Conservation (phyloP, 208 protist species). For the Spongospora subterranea region DNA sequence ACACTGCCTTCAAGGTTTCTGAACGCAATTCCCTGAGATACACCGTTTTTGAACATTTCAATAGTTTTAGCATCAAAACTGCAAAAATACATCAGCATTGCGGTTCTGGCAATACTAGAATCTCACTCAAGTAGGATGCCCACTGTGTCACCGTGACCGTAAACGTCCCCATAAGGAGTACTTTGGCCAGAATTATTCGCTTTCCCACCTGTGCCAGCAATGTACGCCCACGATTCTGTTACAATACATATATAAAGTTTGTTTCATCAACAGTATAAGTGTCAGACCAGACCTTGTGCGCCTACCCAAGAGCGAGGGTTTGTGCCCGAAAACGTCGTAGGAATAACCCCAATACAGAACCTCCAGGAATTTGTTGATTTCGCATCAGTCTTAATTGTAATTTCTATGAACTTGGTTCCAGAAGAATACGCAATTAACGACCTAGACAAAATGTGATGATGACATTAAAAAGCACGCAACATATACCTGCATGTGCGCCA, state of each 20-base stretch:
- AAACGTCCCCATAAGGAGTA: slow-evolving; percentile 43
- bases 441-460: not conserved
- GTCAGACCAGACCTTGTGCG: slow-evolving; percentile 3
- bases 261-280: not conserved
- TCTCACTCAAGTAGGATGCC: slow-evolving; percentile 30
- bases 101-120: not conserved
- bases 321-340: not conserved
- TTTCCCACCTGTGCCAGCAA: slow-evolving; percentile 56
- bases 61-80: slow-evolving; percentile 55
- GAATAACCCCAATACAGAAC: slow-evolving; percentile 51
- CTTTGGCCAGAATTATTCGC: slow-evolving; percentile 43
- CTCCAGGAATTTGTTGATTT: slow-evolving; percentile 56
- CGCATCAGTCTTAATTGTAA: slow-evolving; percentile 41
- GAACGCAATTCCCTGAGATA: slow-evolving; percentile 54
- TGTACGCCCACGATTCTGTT: slow-evolving; percentile 58
- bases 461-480: not conserved
- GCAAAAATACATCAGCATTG: not conserved
- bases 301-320: slow-evolving; percentile 32
- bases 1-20: slow-evolving; percentile 49
- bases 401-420: slow-evolving; percentile 42
- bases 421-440: slow-evolving; percentile 19
- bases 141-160: slow-evolving; percentile 6
- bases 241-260: no score
- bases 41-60: slow-evolving; percentile 59
- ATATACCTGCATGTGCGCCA: slow-evolving; percentile 56